Base-by-base conservation (phyloP, 23 red algal genomes). In the Agarophyton chilense region DNA sequence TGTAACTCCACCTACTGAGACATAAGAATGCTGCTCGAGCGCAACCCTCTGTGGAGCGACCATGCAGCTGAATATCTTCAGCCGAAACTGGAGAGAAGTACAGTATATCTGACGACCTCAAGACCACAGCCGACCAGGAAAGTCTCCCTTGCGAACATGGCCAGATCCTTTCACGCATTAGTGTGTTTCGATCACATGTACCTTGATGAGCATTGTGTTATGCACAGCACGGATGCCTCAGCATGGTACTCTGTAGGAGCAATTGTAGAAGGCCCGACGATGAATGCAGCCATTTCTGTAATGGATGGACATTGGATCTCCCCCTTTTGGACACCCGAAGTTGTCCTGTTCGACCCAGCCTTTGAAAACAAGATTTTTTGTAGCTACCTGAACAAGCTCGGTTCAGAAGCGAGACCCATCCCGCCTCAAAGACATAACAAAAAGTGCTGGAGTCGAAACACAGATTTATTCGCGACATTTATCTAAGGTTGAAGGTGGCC, bases 381-480 rank as follows among this genome's bases (percentile, higher is more conserved):
- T 6, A 47, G 44, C 7, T 47, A 47, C 44, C 44, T 9, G 73
- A 32, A 55, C 10, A 14, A 36, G 19, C 36, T 7, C 13, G 75
- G 63, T 38, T 55, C 81, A 17, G 24, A 78, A 6, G 31, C 36
- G 5, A 33, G 63, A 43, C 71, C 39, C 34, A 72, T 90, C 8
- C 87, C 87, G 12, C 55, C 75, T 14, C 45, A 57, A 70, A 50
- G 87, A 52, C 71, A 90, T 74, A 90, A 81, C 32, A 90, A 80
- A 47, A 90, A 90, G 74, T 81, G 33, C 13, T 90, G 38, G 87
- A 90, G 43, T 81, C 74, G 8, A 90, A 90, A 57, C 86, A 90
- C 73, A 52, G 49, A 43, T 22, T 90, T 9, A 90, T 90, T 10
- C 73, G 87, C 5, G 45, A 57, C 57, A 66, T 90, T 9, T 90